A percentile compares a stretch with the other conserved stretches of the same genome.
Conservation (phyloP, 2,329 filamentous ascomycete genomes). For the Cytospora leucostoma region DNA sequence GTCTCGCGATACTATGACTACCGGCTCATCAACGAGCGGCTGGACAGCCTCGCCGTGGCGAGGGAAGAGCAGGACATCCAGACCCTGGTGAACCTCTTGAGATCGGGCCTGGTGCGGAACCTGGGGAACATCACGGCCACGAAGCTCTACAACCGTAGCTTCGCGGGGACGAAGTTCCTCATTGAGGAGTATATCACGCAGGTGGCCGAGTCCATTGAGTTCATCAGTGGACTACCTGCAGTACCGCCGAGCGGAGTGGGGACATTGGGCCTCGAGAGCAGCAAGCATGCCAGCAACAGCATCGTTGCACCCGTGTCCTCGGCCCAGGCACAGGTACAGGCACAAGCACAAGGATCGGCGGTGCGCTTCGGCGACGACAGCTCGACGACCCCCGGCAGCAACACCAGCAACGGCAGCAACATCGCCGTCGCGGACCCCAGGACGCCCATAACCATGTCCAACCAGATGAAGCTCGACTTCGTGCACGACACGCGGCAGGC, state of each 20-base stretch:
- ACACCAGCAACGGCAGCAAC: slow-evolving; percentile 11
- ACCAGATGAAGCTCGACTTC: slow-evolving; percentile 70
- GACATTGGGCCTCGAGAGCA: not conserved
- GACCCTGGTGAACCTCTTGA: slow-evolving; percentile 74
- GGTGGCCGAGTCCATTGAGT: slow-evolving; percentile 77
- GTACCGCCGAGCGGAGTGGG: slow-evolving; percentile 23
- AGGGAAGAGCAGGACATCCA: slow-evolving; percentile 60
- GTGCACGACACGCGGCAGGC: slow-evolving; percentile 85
- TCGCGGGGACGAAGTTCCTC: slow-evolving; percentile 84
- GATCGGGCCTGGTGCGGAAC: slow-evolving; percentile 79
- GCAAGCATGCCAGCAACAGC: not conserved
- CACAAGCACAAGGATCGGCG: slow-evolving; percentile 10
- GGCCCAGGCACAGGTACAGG: slow-evolving; percentile 7
- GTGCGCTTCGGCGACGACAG: slow-evolving; percentile 25
- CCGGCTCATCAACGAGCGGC: slow-evolving; percentile 75
- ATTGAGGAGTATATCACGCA: slow-evolving; percentile 90
- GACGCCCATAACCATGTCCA: slow-evolving; percentile 31
- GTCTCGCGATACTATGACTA: slow-evolving; percentile 84
- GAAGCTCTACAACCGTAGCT: slow-evolving; percentile 79
- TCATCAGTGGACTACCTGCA: slow-evolving; percentile 66
- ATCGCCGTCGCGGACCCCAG: slow-evolving; percentile 11
- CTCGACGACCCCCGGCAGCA: slow-evolving; percentile 18
- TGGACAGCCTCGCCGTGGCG: slow-evolving; percentile 60
- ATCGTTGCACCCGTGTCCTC: not conserved
- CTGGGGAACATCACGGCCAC: slow-evolving; percentile 87